A percentile compares a stretch with the other conserved stretches of the same genome.
Conservation (phyloP, 495 filamentous ascomycete genomes). For the Tetracladium setigerum region DNA sequence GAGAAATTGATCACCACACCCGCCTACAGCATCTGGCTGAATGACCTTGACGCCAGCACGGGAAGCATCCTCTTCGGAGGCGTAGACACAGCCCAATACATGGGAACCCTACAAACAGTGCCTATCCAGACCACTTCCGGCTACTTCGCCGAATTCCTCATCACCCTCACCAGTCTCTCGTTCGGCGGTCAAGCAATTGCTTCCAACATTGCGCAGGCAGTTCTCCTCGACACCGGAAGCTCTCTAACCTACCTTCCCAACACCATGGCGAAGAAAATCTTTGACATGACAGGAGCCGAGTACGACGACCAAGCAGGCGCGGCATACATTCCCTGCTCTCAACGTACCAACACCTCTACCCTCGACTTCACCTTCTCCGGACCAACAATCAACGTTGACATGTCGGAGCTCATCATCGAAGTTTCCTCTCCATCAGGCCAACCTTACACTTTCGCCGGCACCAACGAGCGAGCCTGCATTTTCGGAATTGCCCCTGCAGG, state of each 20-base stretch:
- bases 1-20: constrained; percentile 65
- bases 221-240: constrained; percentile 85
- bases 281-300: constrained; percentile 52
- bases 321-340: constrained; percentile 66
- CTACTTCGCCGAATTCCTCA: constrained; percentile 66
- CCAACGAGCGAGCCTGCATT: constrained; percentile 43
- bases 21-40: constrained; percentile 86
- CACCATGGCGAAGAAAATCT: constrained; percentile 54
- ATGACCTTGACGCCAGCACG: constrained; percentile 66
- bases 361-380: constrained; percentile 64
- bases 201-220: constrained; percentile 52
- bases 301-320: constrained; percentile 48
- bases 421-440: constrained; percentile 38
- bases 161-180: constrained; percentile 58
- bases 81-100: constrained; percentile 74
- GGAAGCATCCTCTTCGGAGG: constrained; percentile 90
- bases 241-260: constrained; percentile 85
- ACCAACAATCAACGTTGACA: constrained; percentile 60
- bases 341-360: constrained; percentile 47
- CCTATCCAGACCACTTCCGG: constrained; percentile 59
- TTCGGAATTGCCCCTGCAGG: constrained; percentile 73
- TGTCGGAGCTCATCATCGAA: constrained; percentile 73
- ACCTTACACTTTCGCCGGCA: constrained; percentile 49
- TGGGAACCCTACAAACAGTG: constrained; percentile 61
- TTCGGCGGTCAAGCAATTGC: constrained; percentile 40